phyloP scores from a whole-genome alignment of 2,329 filamentous ascomycete species.

The Ophiocordyceps sinensis region DNA sequence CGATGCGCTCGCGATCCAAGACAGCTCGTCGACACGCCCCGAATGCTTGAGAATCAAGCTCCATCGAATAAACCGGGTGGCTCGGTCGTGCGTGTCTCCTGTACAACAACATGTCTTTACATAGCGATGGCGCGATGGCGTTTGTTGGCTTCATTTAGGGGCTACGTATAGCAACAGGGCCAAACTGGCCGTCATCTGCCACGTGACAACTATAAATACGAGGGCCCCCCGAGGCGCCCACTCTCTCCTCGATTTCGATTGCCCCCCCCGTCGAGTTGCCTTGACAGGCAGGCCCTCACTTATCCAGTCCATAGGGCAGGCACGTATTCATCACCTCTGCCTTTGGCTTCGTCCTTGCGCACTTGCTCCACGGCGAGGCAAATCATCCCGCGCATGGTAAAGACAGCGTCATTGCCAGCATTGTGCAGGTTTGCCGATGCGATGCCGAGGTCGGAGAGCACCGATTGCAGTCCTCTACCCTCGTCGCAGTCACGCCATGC shows the following conservation, averaged over 20 bases:
- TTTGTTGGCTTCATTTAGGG: constrained; percentile 16
- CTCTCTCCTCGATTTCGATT: constrained; percentile 2
- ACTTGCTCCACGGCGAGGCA: constrained; percentile 18
- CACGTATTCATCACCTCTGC: constrained; percentile 5
- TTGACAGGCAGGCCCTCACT: too few relatives aligned
- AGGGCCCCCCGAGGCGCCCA: neutral
- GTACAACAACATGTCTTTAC: constrained; percentile 25
- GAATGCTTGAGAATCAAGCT: neutral
- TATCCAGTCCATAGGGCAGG: constrained; percentile 1
- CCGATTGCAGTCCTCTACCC: constrained; percentile 37
- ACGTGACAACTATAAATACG: neutral
- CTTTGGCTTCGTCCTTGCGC: constrained; percentile 8
- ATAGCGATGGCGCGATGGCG: constrained; percentile 34
- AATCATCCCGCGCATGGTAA: constrained; percentile 62
- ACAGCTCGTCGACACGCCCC: neutral
- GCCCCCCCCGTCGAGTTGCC: neutral
- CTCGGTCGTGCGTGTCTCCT: constrained; percentile 12
- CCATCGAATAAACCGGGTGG: neutral
- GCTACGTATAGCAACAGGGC: constrained; percentile 4
- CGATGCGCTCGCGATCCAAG: neutral
- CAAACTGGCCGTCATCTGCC: neutral
- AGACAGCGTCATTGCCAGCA: constrained; percentile 73
- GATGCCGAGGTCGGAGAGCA: constrained; percentile 53
- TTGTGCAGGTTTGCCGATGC: constrained; percentile 60
- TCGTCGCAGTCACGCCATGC: constrained; percentile 40